Conservation (phyloP, 83 land plant genomes). For the Isoetes engelmannii region DNA sequence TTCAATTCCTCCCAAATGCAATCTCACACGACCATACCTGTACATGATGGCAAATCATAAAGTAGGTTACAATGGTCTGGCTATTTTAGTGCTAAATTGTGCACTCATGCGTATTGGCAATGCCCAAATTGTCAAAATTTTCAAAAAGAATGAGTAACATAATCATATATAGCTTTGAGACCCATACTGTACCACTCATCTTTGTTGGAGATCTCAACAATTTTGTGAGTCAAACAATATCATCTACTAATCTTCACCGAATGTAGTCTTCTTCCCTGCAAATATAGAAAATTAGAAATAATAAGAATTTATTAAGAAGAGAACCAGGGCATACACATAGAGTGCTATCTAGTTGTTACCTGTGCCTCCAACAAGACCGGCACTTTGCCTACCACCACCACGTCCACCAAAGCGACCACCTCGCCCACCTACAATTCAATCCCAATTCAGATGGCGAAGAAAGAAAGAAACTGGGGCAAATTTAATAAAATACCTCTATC, state of each 20-base stretch:
- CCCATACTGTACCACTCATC: too few species aligned
- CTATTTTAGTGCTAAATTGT: too few species aligned
- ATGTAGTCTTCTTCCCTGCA: not conserved
- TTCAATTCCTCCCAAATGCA: too few species aligned
- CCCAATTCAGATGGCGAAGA: not conserved
- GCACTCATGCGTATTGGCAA: too few species aligned
- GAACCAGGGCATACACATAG: not conserved
- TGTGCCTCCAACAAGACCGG: not conserved
- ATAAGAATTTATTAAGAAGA: not conserved
- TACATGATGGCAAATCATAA: too few species aligned
- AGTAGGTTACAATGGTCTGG: too few species aligned
- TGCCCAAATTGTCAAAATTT: too few species aligned
- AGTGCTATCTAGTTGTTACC: not conserved
- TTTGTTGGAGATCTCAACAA: too few species aligned
- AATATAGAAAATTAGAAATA: not conserved
- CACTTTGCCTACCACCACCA: not conserved
- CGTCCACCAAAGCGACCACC: not conserved
- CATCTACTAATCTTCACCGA: not conserved
- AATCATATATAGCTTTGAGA: too few species aligned
- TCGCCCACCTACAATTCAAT: not conserved
- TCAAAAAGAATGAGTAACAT: too few species aligned
- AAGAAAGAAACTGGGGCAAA: not conserved
- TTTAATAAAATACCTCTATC: not conserved
- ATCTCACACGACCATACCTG: too few species aligned
- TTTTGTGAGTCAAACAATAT: too few species aligned